Evolutionary conservation across 345 rosid genomes (phyloP).

Genomic region (Eucalyptus sideroxylon): DNA sequence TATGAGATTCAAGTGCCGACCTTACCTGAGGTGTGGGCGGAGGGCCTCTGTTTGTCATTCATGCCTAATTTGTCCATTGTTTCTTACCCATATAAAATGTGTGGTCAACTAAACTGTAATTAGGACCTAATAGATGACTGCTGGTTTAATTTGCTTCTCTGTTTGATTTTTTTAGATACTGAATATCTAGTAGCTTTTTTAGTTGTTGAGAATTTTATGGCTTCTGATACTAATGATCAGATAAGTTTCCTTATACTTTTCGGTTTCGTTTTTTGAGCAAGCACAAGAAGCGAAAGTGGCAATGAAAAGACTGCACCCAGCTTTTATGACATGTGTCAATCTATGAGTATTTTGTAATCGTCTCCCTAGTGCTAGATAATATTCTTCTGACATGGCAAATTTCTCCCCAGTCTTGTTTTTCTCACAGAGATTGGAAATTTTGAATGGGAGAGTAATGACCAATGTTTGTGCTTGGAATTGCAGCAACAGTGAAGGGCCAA

Average conservation of each 20-base stretch:
- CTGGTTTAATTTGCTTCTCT: background rate
- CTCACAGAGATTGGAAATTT: background rate
- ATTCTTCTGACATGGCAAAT: background rate
- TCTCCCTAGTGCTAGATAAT: background rate
- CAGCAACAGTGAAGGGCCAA: conserved; percentile 55
- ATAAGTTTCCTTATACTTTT: background rate
- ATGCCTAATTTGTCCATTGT: background rate
- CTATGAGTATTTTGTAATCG: background rate
- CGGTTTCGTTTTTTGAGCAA: background rate
- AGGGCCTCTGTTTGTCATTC: background rate
- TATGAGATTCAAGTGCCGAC: background rate
- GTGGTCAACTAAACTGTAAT: background rate
- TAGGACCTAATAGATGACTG: background rate
- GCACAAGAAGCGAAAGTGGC: background rate
- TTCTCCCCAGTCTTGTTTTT: background rate
- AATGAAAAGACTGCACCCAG: background rate
- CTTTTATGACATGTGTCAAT: background rate
- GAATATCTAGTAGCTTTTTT: background rate
- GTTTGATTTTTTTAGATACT: background rate
- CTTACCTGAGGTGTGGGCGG: background rate
- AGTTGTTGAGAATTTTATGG: background rate
- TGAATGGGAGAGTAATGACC: background rate
- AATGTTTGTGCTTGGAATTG: conserved; percentile 15
- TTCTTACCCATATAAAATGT: background rate
- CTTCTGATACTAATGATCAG: background rate